These are phyloP conservation scores for Dunaliella sp. DNA, from an alignment of 139 green algal species.

Conservation along the genomic window DNA sequence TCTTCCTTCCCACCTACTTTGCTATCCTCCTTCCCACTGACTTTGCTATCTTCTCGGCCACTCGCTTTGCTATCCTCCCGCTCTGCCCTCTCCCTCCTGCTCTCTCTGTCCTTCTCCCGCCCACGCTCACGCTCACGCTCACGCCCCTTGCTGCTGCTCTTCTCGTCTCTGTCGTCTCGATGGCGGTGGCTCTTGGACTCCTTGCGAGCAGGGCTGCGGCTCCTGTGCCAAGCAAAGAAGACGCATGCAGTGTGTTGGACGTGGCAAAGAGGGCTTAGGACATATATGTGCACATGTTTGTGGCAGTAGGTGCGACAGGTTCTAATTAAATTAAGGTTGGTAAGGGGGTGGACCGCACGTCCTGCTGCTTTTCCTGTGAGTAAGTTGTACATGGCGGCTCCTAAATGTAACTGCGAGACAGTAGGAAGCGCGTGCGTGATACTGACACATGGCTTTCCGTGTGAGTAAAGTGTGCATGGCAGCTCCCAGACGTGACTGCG, in stretches of 20 bases:
- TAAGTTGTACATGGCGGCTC: no score
- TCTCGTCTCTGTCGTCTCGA: background rate
- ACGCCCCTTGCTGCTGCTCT: conserved; percentile 1
- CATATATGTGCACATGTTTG: background rate
- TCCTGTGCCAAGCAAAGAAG: background rate
- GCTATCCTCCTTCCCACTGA: conserved; percentile 1
- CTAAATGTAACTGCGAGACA: no score
- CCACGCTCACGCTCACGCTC: background rate
- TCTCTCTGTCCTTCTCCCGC: conserved; percentile 1
- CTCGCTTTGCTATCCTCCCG: background rate
- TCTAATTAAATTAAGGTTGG: no score
- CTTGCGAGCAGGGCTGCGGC: background rate
- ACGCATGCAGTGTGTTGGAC: background rate
- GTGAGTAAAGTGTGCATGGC: no score
- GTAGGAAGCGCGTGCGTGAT: no score
- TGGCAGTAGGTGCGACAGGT: no score
- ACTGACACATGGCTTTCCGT: no score
- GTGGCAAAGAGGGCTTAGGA: no score
- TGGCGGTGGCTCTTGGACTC: background rate
- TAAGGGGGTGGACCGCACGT: no score
- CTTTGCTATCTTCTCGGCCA: background rate
- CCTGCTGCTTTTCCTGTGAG: no score
- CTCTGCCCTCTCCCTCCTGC: conserved; percentile 9
- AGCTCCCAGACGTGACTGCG: no score
- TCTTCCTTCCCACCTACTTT: background rate